These are phyloP conservation scores for Urtica urens DNA, from an alignment of 306 rosid genomes.

Conservation along the genomic window DNA sequence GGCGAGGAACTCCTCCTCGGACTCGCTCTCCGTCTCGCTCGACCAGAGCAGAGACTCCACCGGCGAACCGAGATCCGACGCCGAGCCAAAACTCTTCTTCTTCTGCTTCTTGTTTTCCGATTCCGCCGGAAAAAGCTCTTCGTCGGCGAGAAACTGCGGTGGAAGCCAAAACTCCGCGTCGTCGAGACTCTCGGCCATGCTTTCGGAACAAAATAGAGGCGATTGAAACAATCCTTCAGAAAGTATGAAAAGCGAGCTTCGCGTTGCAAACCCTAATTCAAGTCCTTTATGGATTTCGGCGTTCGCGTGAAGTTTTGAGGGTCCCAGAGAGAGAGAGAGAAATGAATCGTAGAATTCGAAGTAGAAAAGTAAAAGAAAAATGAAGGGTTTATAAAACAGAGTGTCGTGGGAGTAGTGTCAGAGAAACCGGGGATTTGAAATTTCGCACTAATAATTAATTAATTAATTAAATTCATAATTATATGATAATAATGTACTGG, in stretches of 20 bases:
- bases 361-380: neutral
- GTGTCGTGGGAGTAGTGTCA: neutral
- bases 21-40: slow-evolving; percentile 74
- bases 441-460: neutral
- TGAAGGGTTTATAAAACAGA: neutral
- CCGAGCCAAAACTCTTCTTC: slow-evolving; percentile 2
- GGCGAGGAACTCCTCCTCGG: slow-evolving; percentile 54
- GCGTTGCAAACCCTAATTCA: neutral
- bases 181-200: slow-evolving; percentile 44
- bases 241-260: too few species aligned
- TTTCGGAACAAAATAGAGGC: neutral
- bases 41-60: slow-evolving; percentile 44
- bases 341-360: neutral
- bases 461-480: neutral
- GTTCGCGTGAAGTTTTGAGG: neutral
- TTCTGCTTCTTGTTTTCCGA: neutral
- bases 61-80: slow-evolving; percentile 46
- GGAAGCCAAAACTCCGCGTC: slow-evolving; percentile 81
- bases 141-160: slow-evolving; percentile 54
- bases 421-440: neutral
- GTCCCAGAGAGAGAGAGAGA: neutral
- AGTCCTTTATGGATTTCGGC: neutral
- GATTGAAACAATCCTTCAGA: neutral
- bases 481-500: too few species aligned
- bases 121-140: slow-evolving; percentile 11